Conservation (phyloP, 305 asterid species). For the Fraxinus paxiana region DNA sequence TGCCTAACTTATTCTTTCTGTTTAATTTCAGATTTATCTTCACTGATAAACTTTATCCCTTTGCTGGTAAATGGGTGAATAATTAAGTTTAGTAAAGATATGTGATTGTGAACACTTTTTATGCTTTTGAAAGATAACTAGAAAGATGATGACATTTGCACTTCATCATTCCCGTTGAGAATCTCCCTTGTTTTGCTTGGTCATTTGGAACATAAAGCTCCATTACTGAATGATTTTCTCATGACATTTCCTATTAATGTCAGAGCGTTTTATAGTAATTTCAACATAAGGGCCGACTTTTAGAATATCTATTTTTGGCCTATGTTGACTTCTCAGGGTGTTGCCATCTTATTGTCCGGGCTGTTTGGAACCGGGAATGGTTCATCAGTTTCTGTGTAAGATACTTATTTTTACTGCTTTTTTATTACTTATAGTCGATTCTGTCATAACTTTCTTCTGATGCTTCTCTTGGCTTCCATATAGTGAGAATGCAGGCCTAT, state of each 20-base stretch:
- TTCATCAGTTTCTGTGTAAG: constrained; percentile 47
- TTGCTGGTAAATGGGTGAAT: not conserved
- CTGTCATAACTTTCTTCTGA: not conserved
- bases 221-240: not conserved
- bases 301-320: not conserved
- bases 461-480: constrained; percentile 5
- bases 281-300: not conserved
- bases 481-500: constrained; percentile 52
- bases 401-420: not conserved
- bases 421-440: not conserved
- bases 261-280: not conserved
- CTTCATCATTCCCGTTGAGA: not conserved
- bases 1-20: not conserved
- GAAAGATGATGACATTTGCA: not conserved
- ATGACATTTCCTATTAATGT: not conserved
- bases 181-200: not conserved
- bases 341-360: constrained; percentile 41
- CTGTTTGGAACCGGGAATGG: constrained; percentile 44
- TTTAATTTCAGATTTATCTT: not conserved
- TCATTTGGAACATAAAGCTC: not conserved
- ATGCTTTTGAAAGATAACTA: not conserved
- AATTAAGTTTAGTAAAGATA: not conserved
- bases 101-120: not conserved
- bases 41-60: not conserved
- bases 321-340: constrained; percentile 28